phyloP scores from a whole-genome alignment of 208 protist species.

The Histomonas meleagridis region DNA sequence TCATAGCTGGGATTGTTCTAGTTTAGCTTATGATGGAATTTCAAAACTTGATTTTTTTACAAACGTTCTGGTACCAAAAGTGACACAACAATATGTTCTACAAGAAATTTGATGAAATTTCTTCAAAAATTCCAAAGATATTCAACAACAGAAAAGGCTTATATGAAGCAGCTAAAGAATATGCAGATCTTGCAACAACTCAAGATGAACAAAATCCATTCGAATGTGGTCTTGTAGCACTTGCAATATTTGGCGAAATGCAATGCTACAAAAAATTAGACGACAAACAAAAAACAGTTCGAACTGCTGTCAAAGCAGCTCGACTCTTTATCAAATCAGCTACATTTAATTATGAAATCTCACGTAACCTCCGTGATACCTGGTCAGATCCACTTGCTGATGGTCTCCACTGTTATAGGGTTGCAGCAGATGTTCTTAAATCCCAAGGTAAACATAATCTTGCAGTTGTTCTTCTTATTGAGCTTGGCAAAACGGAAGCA shows the following conservation, averaged over 20 bases:
- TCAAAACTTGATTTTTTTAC: no score
- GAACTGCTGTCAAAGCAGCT: neutral
- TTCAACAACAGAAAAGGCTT: neutral
- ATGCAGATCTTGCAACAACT: neutral
- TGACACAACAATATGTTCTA: neutral
- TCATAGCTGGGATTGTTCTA: no score
- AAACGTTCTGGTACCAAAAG: no score
- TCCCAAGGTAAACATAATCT: neutral
- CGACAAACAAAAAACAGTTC: neutral
- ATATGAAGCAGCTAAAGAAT: neutral
- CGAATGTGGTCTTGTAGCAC: neutral
- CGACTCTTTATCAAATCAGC: neutral
- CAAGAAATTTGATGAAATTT: neutral
- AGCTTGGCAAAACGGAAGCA: neutral
- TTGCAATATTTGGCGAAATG: neutral
- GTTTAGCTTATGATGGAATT: no score
- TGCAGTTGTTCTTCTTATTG: neutral
- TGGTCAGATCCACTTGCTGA: slow-evolving; percentile 7
- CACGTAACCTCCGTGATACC: neutral
- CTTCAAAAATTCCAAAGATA: neutral
- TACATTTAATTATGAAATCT: neutral
- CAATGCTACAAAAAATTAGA: neutral
- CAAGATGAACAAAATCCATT: slow-evolving; percentile 24
- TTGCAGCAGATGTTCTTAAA: neutral
- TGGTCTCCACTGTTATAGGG: neutral